phyloP scores from a whole-genome alignment of 2,329 filamentous ascomycete species.

The Furcasterigmium sp. region DNA sequence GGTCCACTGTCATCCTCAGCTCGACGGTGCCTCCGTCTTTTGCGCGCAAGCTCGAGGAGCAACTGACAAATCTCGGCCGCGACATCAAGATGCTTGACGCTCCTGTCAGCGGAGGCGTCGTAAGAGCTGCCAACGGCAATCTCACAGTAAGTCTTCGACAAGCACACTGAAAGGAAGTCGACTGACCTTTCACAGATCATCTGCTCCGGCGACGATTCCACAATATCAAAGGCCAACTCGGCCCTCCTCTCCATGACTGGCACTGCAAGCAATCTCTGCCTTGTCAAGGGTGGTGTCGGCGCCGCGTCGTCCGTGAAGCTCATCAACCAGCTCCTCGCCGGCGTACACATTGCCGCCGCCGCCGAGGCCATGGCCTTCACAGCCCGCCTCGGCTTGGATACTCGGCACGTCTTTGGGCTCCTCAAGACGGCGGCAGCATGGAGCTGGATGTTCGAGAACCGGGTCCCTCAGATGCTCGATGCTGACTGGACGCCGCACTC shows the following conservation, averaged over 20 bases:
- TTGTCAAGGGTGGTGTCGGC: constrained; percentile 44
- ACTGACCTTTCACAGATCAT: constrained; percentile 20
- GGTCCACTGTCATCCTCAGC: constrained; percentile 25
- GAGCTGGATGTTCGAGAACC: constrained; percentile 31
- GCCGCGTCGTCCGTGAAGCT: constrained; percentile 52
- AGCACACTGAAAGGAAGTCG: neutral
- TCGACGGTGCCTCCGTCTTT: constrained; percentile 29
- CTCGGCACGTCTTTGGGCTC: constrained; percentile 39
- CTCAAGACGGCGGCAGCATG: constrained; percentile 31
- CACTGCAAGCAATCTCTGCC: constrained; percentile 28
- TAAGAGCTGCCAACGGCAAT: constrained; percentile 27
- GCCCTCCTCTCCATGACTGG: constrained; percentile 21
- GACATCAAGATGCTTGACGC: constrained; percentile 26
- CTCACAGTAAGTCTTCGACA: constrained; percentile 21
- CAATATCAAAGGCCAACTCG: constrained; percentile 13
- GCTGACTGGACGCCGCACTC: constrained; percentile 30
- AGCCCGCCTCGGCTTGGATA: constrained; percentile 46
- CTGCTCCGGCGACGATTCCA: constrained; percentile 19
- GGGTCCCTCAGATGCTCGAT: constrained; percentile 26
- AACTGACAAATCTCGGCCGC: constrained; percentile 14
- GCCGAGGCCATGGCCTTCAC: constrained; percentile 53
- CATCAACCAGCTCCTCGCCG: constrained; percentile 53
- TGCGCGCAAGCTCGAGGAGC: constrained; percentile 13
- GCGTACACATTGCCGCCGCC: constrained; percentile 50
- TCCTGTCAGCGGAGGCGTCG: constrained; percentile 30